phyloP scores from a whole-genome alignment of 2,329 filamentous ascomycete species.

The Blumeria graminis region DNA sequence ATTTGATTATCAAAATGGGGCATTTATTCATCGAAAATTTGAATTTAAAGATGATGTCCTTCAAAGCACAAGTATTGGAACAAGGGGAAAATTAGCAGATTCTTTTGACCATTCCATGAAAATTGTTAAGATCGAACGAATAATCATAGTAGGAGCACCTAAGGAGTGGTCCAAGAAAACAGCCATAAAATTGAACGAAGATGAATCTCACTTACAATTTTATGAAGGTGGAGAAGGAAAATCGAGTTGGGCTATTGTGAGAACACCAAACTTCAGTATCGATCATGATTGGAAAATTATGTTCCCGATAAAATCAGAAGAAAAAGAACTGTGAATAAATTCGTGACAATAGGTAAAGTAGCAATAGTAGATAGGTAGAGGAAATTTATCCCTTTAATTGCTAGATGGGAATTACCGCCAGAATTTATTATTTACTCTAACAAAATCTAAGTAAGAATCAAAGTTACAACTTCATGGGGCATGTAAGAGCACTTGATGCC shows the following conservation, averaged over 20 bases:
- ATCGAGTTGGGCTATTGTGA: constrained; percentile 37
- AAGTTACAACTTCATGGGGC: too few relatives aligned
- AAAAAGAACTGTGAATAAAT: background rate
- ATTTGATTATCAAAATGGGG: constrained; percentile 66
- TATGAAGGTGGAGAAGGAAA: constrained; percentile 25
- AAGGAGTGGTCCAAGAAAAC: constrained; percentile 41
- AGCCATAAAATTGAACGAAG: constrained; percentile 30
- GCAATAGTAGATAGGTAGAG: too few relatives aligned
- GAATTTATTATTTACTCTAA: too few relatives aligned
- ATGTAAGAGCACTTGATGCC: too few relatives aligned
- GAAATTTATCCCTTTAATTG: too few relatives aligned
- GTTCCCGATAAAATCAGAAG: constrained; percentile 4
- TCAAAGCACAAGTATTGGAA: constrained; percentile 41
- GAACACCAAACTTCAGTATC: constrained; percentile 36
- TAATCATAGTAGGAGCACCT: constrained; percentile 63
- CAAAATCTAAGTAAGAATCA: too few relatives aligned
- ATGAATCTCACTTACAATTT: constrained; percentile 37
- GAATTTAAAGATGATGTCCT: constrained; percentile 34
- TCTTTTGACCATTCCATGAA: constrained; percentile 60
- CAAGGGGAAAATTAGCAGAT: constrained; percentile 34
- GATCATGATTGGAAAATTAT: constrained; percentile 32
- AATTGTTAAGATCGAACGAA: constrained; percentile 55
- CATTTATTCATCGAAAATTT: constrained; percentile 73
- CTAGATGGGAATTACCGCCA: too few relatives aligned
- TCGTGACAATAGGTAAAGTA: too few relatives aligned